Percentiles rank a stretch among this genome's conserved stretches.
phyloP scores from a whole-genome alignment of 768 basidiomycete genomes.

The Naganishia antarctica region DNA sequence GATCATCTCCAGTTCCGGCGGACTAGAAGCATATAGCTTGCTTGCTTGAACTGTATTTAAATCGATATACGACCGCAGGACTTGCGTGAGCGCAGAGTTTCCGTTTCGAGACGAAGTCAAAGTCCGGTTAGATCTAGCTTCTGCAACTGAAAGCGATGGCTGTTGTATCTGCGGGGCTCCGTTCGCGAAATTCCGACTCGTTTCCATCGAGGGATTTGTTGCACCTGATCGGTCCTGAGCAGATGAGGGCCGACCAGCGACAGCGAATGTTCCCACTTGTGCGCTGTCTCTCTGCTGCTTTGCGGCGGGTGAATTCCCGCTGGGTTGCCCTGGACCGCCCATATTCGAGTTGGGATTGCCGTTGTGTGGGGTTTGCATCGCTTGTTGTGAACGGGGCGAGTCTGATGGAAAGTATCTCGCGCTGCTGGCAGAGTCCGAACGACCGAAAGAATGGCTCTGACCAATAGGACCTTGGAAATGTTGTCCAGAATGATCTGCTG shows the following conservation, averaged over 20 bases:
- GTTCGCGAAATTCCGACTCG: background rate
- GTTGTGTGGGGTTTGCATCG: background rate
- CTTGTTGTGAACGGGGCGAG: background rate
- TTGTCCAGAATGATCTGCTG: background rate
- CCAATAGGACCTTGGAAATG: background rate
- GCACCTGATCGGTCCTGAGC: background rate
- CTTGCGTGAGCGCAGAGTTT: slow-evolving; percentile 26
- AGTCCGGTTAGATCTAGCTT: background rate
- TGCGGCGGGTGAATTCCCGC: too few relatives aligned
- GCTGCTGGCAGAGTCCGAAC: background rate
- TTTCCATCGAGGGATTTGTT: too few relatives aligned
- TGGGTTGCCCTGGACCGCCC: background rate
- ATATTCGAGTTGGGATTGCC: background rate
- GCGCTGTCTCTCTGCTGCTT: background rate
- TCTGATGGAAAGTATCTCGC: background rate
- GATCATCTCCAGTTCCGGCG: slow-evolving; percentile 49
- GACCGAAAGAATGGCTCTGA: background rate
- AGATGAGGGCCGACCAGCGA: background rate
- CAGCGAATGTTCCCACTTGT: slow-evolving; percentile 1
- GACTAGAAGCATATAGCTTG: slow-evolving; percentile 48
- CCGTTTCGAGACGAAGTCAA: background rate
- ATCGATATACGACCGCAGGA: slow-evolving; percentile 39
- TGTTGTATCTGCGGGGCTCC: background rate
- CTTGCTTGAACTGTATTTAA: slow-evolving; percentile 39
- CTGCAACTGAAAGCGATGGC: background rate